These are phyloP conservation scores for Hirsutella thompsonii DNA, from an alignment of 2,329 filamentous ascomycete genomes.

Conservation along the genomic window DNA sequence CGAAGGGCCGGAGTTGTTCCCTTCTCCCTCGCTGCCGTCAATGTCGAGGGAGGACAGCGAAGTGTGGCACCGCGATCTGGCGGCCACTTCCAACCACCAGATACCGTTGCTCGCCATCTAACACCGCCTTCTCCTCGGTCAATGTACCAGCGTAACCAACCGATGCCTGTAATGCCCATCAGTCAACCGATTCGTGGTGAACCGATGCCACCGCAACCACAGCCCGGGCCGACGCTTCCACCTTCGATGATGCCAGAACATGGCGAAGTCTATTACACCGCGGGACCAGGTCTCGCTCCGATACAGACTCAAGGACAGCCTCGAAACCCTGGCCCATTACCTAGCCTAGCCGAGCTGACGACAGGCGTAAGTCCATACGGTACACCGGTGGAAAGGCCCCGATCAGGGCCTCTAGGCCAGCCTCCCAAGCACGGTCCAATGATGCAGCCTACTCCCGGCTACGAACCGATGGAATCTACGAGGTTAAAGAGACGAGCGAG, in stretches of 20 bases:
- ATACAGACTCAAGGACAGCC: conserved; percentile 32
- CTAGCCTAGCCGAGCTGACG: conserved; percentile 49
- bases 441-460: conserved; percentile 19
- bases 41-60: conserved; percentile 29
- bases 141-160: conserved; percentile 24
- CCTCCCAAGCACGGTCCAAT: conserved; percentile 22
- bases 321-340: conserved; percentile 34
- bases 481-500: conserved; percentile 41
- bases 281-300: conserved; percentile 35
- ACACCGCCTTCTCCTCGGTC: conserved; percentile 25
- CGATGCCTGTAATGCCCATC: conserved; percentile 15
- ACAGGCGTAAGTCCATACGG: conserved; percentile 49
- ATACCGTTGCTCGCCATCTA: conserved; percentile 29
- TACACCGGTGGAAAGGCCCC: conserved; percentile 29
- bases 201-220: conserved; percentile 2
- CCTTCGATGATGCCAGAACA: conserved; percentile 16
- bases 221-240: conserved; percentile 7
- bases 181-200: conserved; percentile 14
- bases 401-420: conserved; percentile 12
- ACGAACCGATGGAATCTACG: conserved; percentile 23
- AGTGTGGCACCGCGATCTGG: conserved; percentile 24
- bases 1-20: conserved; percentile 79
- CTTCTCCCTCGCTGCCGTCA: conserved; percentile 55
- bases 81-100: conserved; percentile 33
- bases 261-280: conserved; percentile 17